Evolutionary conservation across 129 eudicot species (phyloP).

Genomic region (Escallonia rubra): DNA sequence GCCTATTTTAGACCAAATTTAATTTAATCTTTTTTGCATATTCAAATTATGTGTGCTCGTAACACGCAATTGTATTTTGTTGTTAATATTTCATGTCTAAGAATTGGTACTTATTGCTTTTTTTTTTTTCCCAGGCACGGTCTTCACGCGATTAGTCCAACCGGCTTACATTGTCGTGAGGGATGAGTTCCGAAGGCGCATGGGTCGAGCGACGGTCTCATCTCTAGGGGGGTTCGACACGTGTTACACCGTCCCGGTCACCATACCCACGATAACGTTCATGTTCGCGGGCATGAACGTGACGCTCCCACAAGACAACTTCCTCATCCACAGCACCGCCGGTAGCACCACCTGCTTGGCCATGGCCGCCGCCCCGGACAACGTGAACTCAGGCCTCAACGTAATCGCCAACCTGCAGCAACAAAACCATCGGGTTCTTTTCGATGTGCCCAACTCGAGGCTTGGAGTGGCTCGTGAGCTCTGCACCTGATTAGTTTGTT

Average conservation of each 20-base stretch:
- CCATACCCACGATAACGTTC: constrained; percentile 72
- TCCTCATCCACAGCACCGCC: constrained; percentile 70
- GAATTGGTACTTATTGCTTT: too few relatives aligned
- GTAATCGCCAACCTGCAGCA: constrained; percentile 94
- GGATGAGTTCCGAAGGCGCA: constrained; percentile 65
- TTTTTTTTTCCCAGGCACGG: constrained; percentile 52
- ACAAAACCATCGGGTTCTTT: constrained; percentile 78
- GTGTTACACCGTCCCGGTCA: constrained; percentile 71
- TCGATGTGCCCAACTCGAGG: constrained; percentile 73
- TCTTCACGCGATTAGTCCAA: constrained; percentile 60
- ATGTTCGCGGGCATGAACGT: constrained; percentile 80
- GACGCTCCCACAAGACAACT: constrained; percentile 79
- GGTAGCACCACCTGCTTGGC: constrained; percentile 76
- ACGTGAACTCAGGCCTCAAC: constrained; percentile 57
- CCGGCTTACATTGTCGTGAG: constrained; percentile 83
- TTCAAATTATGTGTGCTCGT: too few relatives aligned
- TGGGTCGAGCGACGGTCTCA: constrained; percentile 62
- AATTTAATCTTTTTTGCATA: too few relatives aligned
- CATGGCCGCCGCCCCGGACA: constrained; percentile 76
- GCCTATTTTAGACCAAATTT: too few relatives aligned
- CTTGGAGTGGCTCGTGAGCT: constrained; percentile 80
- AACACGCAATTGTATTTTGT: too few relatives aligned
- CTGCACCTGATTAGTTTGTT: constrained; percentile 25
- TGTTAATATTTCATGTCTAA: too few relatives aligned
- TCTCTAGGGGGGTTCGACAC: constrained; percentile 96